Base-by-base conservation (phyloP, 1,284 basidiomycete genomes). In the Naganishia liquefaciens region DNA sequence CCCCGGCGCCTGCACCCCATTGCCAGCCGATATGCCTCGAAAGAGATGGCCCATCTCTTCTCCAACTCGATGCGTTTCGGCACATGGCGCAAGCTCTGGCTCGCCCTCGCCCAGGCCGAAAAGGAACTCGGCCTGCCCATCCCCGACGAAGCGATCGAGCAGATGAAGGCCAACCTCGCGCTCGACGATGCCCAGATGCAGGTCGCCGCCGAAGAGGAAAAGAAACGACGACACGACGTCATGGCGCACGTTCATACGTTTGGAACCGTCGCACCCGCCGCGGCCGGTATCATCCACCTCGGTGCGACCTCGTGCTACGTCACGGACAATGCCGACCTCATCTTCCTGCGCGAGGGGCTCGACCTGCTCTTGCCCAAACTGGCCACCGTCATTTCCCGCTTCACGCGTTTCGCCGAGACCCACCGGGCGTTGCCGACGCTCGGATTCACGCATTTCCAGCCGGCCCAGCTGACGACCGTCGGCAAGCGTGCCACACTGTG, bases 211-310 rank as follows among this genome's bases (percentile, higher is more conserved):
- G 83, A 86, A 68, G 96, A 99, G 79, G 95, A 99, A 81, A 98
- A 96, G 83, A 94, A 92, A 79, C 82, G 96, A 30, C 84, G 95
- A n/a, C 95, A 99, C 80, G 95, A 98, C 80, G 94, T 98, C 60
- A 99, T 99, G 95, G 95, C 95, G 0, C 95, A 99, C 78, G 95
- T 99, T 46, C 93, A 99, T 80, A 95, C 93, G 10, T 99, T 97
- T 77, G 95, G 95, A 13, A 84, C 84, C 37, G 90, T 96, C 65
- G 93, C 93, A 1, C 96, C 96, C 17, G 90, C 92, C 51, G 95
- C 95, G 17, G 95, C 95, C 11, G 91, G 93, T 17, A 97, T 98
- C 77, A 98, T 99, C 72, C 96, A 99, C 90, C 81, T 98, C 43
- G 95, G 96, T 54, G 95, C 95, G 46, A 99, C 95, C 7, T 97